Evolutionary conservation across 495 filamentous ascomycete species (phyloP).

Genomic region (Penicillium psychrofluorescens): DNA sequence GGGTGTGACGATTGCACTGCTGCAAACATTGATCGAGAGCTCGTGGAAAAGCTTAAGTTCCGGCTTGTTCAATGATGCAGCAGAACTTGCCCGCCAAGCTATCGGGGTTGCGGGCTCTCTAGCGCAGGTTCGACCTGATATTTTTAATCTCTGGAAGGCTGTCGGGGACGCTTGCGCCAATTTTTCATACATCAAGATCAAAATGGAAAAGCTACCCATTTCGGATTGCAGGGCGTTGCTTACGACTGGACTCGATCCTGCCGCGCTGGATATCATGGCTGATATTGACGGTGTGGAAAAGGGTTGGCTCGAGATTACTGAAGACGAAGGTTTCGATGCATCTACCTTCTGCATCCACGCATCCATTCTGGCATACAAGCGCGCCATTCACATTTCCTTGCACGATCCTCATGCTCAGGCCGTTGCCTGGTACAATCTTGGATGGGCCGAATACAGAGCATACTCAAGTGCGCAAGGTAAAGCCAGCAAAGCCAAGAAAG

Average conservation of each 20-base stretch:
- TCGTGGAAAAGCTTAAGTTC: conserved; percentile 69
- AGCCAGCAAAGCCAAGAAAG: conserved; percentile 26
- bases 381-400: conserved; percentile 65
- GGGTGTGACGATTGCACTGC: conserved; percentile 76
- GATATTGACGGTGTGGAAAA: conserved; percentile 66
- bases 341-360: conserved; percentile 47
- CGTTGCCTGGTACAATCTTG: conserved; percentile 93
- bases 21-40: conserved; percentile 79
- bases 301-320: conserved; percentile 37
- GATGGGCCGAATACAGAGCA: conserved; percentile 83
- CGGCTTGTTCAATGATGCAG: conserved; percentile 75
- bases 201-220: conserved; percentile 49
- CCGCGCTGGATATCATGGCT: conserved; percentile 52
- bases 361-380: conserved; percentile 78
- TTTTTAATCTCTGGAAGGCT: conserved; percentile 94
- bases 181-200: conserved; percentile 69
- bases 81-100: conserved; percentile 55
- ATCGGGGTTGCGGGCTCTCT: conserved; percentile 48
- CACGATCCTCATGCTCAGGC: conserved; percentile 85
- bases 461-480: conserved; percentile 53
- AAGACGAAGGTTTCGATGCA: conserved; percentile 33
- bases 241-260: conserved; percentile 36
- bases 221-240: conserved; percentile 50
- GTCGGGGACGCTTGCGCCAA: conserved; percentile 82
- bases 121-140: conserved; percentile 45